phyloP scores from a whole-genome alignment of 169 alveolate genomes.

The Plasmodium cynomolgi region DNA sequence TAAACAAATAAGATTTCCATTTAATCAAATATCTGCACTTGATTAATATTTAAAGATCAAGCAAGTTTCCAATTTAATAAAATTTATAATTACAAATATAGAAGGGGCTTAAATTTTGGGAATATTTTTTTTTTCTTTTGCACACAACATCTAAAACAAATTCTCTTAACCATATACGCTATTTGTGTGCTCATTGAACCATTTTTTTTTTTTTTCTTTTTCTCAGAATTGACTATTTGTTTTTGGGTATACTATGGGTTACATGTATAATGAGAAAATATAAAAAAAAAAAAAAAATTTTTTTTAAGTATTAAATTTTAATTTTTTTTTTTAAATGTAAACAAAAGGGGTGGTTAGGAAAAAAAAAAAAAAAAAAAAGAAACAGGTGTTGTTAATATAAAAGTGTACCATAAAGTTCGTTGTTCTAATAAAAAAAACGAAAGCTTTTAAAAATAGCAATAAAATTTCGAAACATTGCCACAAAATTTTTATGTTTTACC shows the following conservation, averaged over 20 bases:
- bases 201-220: not conserved
- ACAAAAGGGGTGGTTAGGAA: not conserved
- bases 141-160: not conserved
- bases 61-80: not conserved
- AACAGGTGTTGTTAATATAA: not conserved
- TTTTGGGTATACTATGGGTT: not conserved
- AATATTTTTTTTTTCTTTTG: not conserved
- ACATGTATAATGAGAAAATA: not conserved
- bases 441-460: not conserved
- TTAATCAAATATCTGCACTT: not conserved
- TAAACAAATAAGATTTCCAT: not conserved
- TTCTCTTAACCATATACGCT: not conserved
- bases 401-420: not conserved
- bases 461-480: not conserved
- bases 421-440: not conserved
- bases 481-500: not conserved
- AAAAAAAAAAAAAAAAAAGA: not conserved
- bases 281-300: not conserved
- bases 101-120: not conserved
- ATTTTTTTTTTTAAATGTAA: not conserved
- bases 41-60: not conserved
- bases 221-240: not conserved
- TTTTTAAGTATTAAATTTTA: not conserved
- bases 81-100: not conserved
- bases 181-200: not conserved